Conservation (phyloP, 352 stramenopile genomes). For the Globisporangium uncinulatum region DNA sequence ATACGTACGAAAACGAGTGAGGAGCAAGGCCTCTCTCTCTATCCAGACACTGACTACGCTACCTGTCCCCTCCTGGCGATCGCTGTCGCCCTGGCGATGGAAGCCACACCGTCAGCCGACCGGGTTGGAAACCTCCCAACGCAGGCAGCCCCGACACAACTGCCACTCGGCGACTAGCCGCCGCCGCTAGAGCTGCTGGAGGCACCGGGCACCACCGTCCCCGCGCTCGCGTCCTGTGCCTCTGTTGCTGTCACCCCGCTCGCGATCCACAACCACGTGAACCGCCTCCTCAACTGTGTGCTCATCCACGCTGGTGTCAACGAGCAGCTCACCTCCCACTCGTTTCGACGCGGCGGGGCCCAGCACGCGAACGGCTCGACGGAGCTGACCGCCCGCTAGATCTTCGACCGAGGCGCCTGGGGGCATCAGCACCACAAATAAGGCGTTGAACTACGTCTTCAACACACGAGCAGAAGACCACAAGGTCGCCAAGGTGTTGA, state of each 20-base stretch:
- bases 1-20: neutral
- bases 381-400: neutral
- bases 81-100: neutral
- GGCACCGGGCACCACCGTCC: no score
- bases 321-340: conserved; percentile 16
- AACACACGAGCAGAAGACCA: no score
- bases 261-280: conserved; percentile 17
- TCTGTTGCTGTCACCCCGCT: neutral
- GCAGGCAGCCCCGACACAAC: neutral
- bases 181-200: no score
- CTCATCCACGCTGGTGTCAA: neutral
- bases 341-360: conserved; percentile 12
- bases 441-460: no score
- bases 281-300: conserved; percentile 17
- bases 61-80: neutral
- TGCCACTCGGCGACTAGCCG: neutral
- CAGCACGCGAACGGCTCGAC: neutral
- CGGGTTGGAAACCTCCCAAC: neutral
- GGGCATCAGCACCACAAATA: neutral
- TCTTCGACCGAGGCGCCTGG: neutral
- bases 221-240: no score
- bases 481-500: neutral
- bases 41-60: neutral
- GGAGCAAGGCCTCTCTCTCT: neutral
- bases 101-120: neutral